Evolutionary conservation across 441 rosid genomes (phyloP).

Genomic region (Adansonia grandidieri): DNA sequence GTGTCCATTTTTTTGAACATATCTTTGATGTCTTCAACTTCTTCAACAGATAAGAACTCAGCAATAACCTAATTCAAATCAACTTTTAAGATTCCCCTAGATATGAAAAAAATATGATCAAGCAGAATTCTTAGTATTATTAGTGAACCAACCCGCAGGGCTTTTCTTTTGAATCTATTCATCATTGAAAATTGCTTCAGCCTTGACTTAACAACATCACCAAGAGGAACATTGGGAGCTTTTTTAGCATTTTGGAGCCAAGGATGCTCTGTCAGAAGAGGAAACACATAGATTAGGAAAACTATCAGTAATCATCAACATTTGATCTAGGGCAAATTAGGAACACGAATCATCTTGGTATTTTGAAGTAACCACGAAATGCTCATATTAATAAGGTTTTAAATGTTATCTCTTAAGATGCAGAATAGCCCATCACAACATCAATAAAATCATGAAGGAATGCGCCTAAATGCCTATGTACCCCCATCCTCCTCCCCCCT

Average conservation of each 20-base stretch:
- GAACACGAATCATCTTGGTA: neutral
- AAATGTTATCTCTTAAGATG: neutral
- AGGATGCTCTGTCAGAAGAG: conserved; percentile 68
- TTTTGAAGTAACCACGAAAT: neutral
- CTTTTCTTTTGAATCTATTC: no score
- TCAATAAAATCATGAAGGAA: neutral
- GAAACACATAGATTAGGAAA: conserved; percentile 24
- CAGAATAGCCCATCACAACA: neutral
- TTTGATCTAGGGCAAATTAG: neutral
- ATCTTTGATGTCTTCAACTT: no score
- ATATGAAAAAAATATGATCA: conserved; percentile 4
- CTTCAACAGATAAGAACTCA: conserved; percentile 77
- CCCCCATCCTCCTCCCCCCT: neutral
- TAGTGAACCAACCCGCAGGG: conserved; percentile 60
- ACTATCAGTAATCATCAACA: conserved; percentile 11
- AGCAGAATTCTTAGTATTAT: neutral
- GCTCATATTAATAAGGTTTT: neutral
- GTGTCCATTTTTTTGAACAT: no score
- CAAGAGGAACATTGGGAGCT: no score
- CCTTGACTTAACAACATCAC: no score
- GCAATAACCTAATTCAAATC: conserved; percentile 73
- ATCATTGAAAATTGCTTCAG: no score
- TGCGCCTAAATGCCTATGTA: neutral
- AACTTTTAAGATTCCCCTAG: conserved; percentile 27
- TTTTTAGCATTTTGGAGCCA: conserved; percentile 60